phyloP scores from a whole-genome alignment of 345 rosid species.

The Camelina neglecta region DNA sequence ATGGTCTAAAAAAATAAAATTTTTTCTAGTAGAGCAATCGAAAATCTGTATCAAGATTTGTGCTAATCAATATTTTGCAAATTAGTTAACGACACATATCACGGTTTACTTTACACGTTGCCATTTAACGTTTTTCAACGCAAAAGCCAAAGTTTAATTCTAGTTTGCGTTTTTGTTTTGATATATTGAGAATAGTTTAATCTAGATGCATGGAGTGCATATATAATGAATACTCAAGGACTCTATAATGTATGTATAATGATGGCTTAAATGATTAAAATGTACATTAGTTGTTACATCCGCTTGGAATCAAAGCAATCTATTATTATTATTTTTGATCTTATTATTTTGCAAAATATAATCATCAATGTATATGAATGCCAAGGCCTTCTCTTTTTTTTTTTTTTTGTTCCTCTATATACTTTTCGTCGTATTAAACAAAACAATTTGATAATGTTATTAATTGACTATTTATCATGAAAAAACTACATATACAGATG shows the following conservation, averaged over 20 bases:
- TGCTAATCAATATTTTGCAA: background rate
- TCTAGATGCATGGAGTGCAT: slow-evolving; percentile 13
- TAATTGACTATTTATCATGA: background rate
- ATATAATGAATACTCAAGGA: slow-evolving; percentile 21
- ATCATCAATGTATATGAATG: slow-evolving; percentile 2
- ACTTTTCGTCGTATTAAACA: background rate
- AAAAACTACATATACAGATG: background rate
- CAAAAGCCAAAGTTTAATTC: background rate
- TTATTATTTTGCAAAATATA: background rate
- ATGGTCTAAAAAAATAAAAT: background rate
- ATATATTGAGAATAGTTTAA: slow-evolving; percentile 1
- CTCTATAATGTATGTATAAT: slow-evolving; percentile 25
- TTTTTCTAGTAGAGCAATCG: background rate
- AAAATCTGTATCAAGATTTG: background rate
- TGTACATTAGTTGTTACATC: slow-evolving; percentile 24
- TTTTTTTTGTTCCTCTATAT: background rate
- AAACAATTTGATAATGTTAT: slow-evolving; percentile 4
- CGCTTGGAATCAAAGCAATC: slow-evolving; percentile 42
- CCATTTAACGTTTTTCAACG: background rate
- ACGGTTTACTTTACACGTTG: background rate
- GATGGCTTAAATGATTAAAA: slow-evolving; percentile 31
- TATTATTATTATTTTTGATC: slow-evolving; percentile 8
- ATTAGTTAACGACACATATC: background rate
- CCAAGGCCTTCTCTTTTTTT: background rate
- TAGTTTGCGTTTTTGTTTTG: background rate